Conservation (phyloP, 2,329 filamentous ascomycete genomes). For the Neurospora sp. region DNA sequence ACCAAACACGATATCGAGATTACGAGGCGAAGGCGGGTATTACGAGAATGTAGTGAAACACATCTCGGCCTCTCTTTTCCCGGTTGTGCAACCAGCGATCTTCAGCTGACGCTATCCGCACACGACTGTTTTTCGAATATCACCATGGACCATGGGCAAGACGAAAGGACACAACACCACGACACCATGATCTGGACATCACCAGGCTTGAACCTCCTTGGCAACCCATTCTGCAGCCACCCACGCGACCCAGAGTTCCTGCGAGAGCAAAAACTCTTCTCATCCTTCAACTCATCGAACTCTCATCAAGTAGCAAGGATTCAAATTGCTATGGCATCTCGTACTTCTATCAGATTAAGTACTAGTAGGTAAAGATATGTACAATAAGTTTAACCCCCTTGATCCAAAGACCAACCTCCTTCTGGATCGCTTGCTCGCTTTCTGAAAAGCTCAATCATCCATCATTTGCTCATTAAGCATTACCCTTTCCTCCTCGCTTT, state of each 20-base stretch:
- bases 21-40: background rate
- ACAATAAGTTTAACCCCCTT: background rate
- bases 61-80: background rate
- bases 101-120: background rate
- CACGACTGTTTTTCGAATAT: background rate
- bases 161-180: background rate
- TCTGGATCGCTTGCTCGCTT: background rate
- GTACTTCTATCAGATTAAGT: background rate
- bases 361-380: background rate
- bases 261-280: slow-evolving; percentile 6
- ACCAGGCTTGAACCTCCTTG: background rate
- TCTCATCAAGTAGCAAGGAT: background rate
- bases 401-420: background rate
- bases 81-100: background rate
- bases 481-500: background rate
- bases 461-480: background rate
- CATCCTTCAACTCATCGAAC: background rate
- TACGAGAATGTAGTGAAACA: background rate
- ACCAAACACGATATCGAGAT: background rate
- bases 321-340: background rate
- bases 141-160: background rate
- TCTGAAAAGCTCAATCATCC: background rate
- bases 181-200: background rate
- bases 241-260: slow-evolving; percentile 20
- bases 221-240: slow-evolving; percentile 19